Conservation (phyloP, 495 filamentous ascomycete genomes). For the Trichoderma virens region DNA sequence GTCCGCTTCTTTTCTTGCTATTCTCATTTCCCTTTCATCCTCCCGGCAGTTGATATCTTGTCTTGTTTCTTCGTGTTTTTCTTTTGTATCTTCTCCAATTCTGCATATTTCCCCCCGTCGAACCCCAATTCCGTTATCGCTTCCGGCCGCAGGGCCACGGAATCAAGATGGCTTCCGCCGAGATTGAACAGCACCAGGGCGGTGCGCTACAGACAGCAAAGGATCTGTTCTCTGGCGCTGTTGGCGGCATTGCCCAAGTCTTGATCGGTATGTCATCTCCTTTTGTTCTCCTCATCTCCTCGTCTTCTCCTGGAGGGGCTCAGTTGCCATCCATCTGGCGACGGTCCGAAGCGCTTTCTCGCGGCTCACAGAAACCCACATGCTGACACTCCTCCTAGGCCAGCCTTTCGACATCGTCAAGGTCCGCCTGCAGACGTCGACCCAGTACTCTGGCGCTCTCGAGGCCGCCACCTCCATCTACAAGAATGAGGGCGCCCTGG, state of each 20-base stretch:
- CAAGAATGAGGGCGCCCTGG: constrained; percentile 75
- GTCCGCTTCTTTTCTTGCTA: background rate
- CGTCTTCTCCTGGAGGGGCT: background rate
- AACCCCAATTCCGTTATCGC: background rate
- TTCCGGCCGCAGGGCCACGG: background rate
- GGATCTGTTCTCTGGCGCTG: constrained; percentile 86
- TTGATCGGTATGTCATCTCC: constrained; percentile 64
- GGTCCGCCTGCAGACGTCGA: constrained; percentile 88
- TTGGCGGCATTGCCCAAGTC: constrained; percentile 89
- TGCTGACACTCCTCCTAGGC: constrained; percentile 41
- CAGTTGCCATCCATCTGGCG: background rate
- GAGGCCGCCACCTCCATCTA: constrained; percentile 77
- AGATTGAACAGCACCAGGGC: constrained; percentile 13
- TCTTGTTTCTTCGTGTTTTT: background rate
- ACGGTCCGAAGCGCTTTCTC: constrained; percentile 2
- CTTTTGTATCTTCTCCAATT: background rate
- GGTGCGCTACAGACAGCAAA: constrained; percentile 58
- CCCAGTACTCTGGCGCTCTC: constrained; percentile 68
- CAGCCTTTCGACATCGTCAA: constrained; percentile 99
- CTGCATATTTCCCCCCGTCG: background rate
- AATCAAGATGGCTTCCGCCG: background rate
- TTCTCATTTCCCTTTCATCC: background rate
- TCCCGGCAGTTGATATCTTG: no score
- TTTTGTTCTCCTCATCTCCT: background rate
- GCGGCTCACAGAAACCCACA: background rate